These are phyloP conservation scores for Dothistroma pini DNA, from an alignment of 2,329 filamentous ascomycete species.

Conservation along the genomic window DNA sequence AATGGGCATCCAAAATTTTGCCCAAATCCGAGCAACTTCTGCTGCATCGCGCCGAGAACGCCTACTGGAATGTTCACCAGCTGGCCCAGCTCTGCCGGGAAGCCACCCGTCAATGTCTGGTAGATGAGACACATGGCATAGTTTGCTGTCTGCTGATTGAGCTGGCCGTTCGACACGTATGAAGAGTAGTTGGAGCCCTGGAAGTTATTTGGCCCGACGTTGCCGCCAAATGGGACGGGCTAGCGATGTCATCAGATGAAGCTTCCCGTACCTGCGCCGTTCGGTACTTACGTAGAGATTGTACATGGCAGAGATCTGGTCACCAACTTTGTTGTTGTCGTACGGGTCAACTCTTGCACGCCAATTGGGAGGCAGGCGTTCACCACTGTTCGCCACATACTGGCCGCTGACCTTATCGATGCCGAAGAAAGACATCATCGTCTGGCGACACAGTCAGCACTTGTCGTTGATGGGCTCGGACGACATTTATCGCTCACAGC, in stretches of 20 bases:
- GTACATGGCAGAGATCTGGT: constrained; percentile 41
- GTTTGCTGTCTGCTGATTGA: constrained; percentile 28
- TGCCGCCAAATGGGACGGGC: constrained; percentile 43
- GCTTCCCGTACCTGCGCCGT: constrained; percentile 33
- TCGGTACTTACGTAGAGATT: constrained; percentile 26
- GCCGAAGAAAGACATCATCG: constrained; percentile 34
- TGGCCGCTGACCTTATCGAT: constrained; percentile 7
- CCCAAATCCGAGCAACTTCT: constrained; percentile 8
- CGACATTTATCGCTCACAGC: constrained; percentile 15
- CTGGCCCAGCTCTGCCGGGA: constrained; percentile 15
- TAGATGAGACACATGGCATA: constrained; percentile 41
- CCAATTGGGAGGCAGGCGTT: constrained; percentile 9
- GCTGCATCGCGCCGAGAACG: constrained; percentile 4
- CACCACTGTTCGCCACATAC: constrained; percentile 10
- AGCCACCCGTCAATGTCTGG: constrained; percentile 31
- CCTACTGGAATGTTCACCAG: constrained; percentile 16
- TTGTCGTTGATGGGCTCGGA: background rate
- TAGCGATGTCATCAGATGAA: constrained; percentile 16
- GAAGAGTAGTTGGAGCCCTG: constrained; percentile 30
- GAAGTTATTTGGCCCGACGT: constrained; percentile 15
- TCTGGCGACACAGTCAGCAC: constrained; percentile 11
- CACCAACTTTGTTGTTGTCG: constrained; percentile 32
- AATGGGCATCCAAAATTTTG: constrained; percentile 18
- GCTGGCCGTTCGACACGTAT: constrained; percentile 38
- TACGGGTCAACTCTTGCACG: constrained; percentile 26